phyloP scores from a whole-genome alignment of 495 filamentous ascomycete genomes.

The Aspergillus egyptiacus region DNA sequence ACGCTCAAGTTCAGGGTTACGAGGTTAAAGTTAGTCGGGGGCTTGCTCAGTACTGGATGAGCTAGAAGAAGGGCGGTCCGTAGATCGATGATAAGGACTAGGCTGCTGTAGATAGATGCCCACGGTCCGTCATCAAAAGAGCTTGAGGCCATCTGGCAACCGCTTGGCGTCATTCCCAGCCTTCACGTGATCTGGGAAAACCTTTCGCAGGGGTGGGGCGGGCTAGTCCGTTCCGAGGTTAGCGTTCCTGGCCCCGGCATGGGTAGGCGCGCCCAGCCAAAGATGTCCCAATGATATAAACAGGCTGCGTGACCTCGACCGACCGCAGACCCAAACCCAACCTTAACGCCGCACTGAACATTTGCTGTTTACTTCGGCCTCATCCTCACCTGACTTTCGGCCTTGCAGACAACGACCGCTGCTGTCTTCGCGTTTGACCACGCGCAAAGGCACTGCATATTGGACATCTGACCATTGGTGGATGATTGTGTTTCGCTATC shows the following conservation, averaged over 20 bases:
- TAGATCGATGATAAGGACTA: not conserved
- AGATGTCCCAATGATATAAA: slow-evolving; percentile 48
- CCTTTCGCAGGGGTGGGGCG: slow-evolving; percentile 30
- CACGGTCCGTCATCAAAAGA: not conserved
- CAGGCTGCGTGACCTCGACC: slow-evolving; percentile 46
- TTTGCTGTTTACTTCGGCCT: slow-evolving; percentile 17
- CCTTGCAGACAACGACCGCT: not conserved
- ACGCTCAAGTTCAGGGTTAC: too few relatives aligned
- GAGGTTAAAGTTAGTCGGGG: too few relatives aligned
- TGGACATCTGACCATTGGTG: too few relatives aligned
- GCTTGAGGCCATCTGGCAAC: slow-evolving; percentile 39
- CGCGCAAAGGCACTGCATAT: too few relatives aligned
- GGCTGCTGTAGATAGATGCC: too few relatives aligned
- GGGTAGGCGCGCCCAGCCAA: slow-evolving; percentile 39
- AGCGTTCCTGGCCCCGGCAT: slow-evolving; percentile 39
- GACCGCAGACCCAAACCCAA: slow-evolving; percentile 11
- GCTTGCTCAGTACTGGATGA: too few relatives aligned
- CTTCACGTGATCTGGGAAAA: slow-evolving; percentile 39
- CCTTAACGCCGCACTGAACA: slow-evolving; percentile 14
- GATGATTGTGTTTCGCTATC: not conserved
- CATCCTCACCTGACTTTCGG: slow-evolving; percentile 6
- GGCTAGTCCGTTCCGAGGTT: slow-evolving; percentile 23
- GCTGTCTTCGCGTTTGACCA: not conserved
- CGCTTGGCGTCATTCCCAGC: slow-evolving; percentile 28
- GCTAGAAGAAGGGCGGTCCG: too few relatives aligned